Conservation (phyloP, 768 basidiomycete species). For the Mycena rebaudengoi region DNA sequence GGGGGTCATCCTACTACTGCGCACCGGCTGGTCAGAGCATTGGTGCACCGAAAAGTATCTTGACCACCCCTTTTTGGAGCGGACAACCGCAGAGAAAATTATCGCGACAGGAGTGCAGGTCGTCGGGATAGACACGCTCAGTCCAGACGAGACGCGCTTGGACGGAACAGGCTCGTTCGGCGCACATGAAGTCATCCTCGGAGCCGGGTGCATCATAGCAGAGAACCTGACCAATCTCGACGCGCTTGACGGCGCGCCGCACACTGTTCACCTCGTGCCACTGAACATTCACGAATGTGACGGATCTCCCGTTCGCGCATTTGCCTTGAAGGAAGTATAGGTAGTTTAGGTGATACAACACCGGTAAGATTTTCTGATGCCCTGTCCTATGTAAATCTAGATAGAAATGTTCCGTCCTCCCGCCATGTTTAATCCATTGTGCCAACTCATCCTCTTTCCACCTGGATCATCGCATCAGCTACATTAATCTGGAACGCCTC, state of each 20-base stretch:
- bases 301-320: conserved; percentile 77
- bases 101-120: conserved; percentile 60
- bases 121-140: conserved; percentile 71
- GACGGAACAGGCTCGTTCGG: conserved; percentile 49
- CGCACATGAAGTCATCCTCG: conserved; percentile 69
- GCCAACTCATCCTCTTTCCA: conserved; percentile 36
- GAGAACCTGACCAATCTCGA: conserved; percentile 74
- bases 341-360: not conserved
- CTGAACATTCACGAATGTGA: conserved; percentile 66
- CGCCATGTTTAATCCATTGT: not conserved
- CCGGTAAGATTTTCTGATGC: no score
- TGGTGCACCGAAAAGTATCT: conserved; percentile 62
- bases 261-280: conserved; percentile 65
- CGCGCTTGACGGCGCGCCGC: conserved; percentile 43
- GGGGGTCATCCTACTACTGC: conserved; percentile 61
- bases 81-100: conserved; percentile 59
- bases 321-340: conserved; percentile 47
- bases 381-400: no score
- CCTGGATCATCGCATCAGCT: conserved; percentile 57
- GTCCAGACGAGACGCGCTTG: conserved; percentile 68
- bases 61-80: conserved; percentile 70
- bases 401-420: no score
- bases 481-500: conserved; percentile 60
- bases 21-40: conserved; percentile 72
- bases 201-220: conserved; percentile 67